Evolutionary conservation across 805 yeast genomes (phyloP).

Genomic region (Candida qinlingensis): DNA sequence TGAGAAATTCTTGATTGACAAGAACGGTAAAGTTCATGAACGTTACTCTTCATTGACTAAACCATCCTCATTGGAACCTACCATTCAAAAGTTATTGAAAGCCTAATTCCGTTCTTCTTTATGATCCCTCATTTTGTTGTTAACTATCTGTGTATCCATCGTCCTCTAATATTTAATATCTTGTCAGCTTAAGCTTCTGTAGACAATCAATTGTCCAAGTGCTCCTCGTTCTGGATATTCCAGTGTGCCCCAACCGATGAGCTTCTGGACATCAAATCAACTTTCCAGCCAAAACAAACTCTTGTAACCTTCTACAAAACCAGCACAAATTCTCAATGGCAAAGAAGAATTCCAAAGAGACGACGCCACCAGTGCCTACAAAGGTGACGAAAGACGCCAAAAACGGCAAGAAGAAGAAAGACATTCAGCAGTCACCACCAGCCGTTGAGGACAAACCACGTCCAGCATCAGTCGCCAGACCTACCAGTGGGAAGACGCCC

Average conservation of each 20-base stretch:
- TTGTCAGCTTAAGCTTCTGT: too few relatives aligned
- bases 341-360: constrained; percentile 2
- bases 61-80: constrained; percentile 55
- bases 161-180: not conserved
- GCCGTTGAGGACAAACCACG: constrained; percentile 5
- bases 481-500: constrained; percentile 71
- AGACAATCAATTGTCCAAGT: too few relatives aligned
- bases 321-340: not conserved
- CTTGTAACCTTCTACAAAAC: not conserved
- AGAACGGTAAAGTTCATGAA: constrained; percentile 55
- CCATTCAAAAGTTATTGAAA: constrained; percentile 52
- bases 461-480: constrained; percentile 16
- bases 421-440: not conserved
- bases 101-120: constrained; percentile 10
- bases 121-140: too few relatives aligned
- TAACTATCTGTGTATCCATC: too few relatives aligned
- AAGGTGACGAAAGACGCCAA: not conserved
- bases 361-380: not conserved
- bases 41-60: constrained; percentile 65
- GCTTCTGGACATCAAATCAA: not conserved
- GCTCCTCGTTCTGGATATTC: too few relatives aligned
- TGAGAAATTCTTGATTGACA: constrained; percentile 63
- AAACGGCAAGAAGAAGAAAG: not conserved
- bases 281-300: not conserved
- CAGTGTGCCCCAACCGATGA: not conserved